Conservation (phyloP, 192 early-diverging fungal genomes). For the Coemansia sp. region DNA sequence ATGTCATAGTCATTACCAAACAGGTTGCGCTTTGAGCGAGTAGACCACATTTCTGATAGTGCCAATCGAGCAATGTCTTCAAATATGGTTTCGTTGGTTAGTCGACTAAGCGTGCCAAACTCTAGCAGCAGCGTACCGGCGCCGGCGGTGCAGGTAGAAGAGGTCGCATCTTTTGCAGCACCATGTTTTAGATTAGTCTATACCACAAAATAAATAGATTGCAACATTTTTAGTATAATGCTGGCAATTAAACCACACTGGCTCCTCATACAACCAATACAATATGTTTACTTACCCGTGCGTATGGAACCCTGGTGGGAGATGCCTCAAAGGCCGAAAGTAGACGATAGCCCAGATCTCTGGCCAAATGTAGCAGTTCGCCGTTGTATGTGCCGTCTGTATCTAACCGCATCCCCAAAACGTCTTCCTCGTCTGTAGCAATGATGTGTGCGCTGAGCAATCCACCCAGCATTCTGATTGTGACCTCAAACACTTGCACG, state of each 20-base stretch:
- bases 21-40: slow-evolving; percentile 70
- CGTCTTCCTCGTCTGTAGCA: slow-evolving; percentile 64
- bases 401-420: slow-evolving; percentile 56
- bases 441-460: slow-evolving; percentile 87
- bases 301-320: slow-evolving; percentile 77
- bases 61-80: slow-evolving; percentile 72
- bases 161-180: slow-evolving; percentile 63
- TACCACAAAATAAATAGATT: neutral
- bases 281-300: slow-evolving; percentile 45
- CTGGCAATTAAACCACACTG: neutral
- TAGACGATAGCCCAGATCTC: slow-evolving; percentile 78
- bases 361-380: slow-evolving; percentile 75
- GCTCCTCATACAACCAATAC: neutral
- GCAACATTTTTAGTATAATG: neutral
- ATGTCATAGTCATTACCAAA: slow-evolving; percentile 84
- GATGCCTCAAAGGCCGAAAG: slow-evolving; percentile 86
- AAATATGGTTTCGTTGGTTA: slow-evolving; percentile 75
- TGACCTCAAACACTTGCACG: slow-evolving; percentile 95
- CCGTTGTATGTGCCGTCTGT: slow-evolving; percentile 63
- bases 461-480: slow-evolving; percentile 87
- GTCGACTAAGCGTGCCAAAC: slow-evolving; percentile 85
- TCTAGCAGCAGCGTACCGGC: slow-evolving; percentile 91
- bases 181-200: slow-evolving; percentile 71
- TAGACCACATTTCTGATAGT: slow-evolving; percentile 72
- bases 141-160: slow-evolving; percentile 80